phyloP scores from a whole-genome alignment of 345 rosid species.

The Camelina hispida region DNA sequence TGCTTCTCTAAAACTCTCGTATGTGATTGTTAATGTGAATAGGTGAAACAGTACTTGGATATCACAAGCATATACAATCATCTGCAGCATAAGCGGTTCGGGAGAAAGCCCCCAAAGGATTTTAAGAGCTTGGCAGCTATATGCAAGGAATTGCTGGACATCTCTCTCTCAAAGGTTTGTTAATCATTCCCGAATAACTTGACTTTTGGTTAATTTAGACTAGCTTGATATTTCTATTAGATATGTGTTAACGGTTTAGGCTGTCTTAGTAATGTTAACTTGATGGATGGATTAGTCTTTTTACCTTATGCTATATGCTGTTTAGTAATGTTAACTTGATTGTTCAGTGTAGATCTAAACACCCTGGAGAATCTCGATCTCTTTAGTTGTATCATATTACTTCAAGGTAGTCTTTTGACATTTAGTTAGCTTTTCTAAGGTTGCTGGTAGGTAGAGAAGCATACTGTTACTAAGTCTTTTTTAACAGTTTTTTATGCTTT shows the following conservation, averaged over 20 bases:
- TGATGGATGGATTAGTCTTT: background rate
- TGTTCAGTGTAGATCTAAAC: background rate
- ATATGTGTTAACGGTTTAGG: background rate
- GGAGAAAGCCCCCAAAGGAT: conserved; percentile 64
- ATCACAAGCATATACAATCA: conserved; percentile 58
- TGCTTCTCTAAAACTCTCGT: background rate
- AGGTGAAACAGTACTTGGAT: conserved; percentile 92
- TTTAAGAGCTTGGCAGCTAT: conserved; percentile 76
- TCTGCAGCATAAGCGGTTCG: conserved; percentile 64
- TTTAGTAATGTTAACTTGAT: background rate
- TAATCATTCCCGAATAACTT: background rate
- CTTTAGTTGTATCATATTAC: background rate
- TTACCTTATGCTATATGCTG: background rate
- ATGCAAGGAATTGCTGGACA: conserved; percentile 68
- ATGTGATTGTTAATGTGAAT: conserved; percentile 39
- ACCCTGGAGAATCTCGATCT: background rate
- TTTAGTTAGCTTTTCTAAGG: conserved; percentile 18
- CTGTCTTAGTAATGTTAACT: background rate
- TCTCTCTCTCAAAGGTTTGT: conserved; percentile 77
- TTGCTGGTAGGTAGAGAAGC: conserved; percentile 33
- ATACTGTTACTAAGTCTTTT: conserved; percentile 32
- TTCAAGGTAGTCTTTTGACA: background rate
- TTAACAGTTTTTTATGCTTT: conserved; percentile 42
- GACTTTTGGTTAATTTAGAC: background rate
- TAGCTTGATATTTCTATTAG: background rate